Evolutionary conservation across 306 rosid genomes (phyloP).

Genomic region (Cucurbita moschata): DNA sequence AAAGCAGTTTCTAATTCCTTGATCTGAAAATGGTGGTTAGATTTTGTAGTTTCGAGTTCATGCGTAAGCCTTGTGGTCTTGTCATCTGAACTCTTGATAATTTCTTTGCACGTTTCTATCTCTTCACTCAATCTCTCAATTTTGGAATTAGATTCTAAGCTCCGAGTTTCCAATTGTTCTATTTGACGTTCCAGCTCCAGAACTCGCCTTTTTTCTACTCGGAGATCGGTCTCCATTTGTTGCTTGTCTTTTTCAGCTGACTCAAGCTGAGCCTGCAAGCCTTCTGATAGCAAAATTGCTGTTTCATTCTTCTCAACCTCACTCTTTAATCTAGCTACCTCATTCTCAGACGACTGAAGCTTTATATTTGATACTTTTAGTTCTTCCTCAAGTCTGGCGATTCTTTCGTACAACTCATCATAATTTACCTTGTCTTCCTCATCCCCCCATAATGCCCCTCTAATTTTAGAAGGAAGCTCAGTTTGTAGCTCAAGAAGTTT

Average conservation of each 20-base stretch:
- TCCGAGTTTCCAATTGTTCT: conserved; percentile 24
- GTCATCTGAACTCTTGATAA: conserved; percentile 25
- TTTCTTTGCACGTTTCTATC: conserved; percentile 20
- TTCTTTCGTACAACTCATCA: conserved; percentile 22
- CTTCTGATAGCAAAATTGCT: not conserved
- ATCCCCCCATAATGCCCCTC: conserved; percentile 10
- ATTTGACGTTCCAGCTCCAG: conserved; percentile 28
- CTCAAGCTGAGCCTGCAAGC: conserved; percentile 18
- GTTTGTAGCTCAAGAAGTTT: conserved; percentile 21
- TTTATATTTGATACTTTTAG: conserved; percentile 22
- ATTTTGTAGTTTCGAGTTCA: conserved; percentile 14
- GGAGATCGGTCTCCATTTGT: conserved; percentile 34
- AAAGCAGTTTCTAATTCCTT: conserved; percentile 32
- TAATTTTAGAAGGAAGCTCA: conserved; percentile 22
- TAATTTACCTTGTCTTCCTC: conserved; percentile 19
- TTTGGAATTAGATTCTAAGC: conserved; percentile 22
- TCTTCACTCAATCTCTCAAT: conserved; percentile 29
- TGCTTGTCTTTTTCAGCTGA: conserved; percentile 14
- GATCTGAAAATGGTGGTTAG: conserved; percentile 21
- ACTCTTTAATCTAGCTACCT: conserved; percentile 15
- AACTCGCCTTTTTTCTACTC: conserved; percentile 25
- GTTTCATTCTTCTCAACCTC: conserved; percentile 17
- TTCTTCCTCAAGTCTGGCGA: conserved; percentile 23
- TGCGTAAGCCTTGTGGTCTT: conserved; percentile 26
- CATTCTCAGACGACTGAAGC: conserved; percentile 32